Conservation (phyloP, 2,329 filamentous ascomycete species). For the Botrytis fragariae region DNA sequence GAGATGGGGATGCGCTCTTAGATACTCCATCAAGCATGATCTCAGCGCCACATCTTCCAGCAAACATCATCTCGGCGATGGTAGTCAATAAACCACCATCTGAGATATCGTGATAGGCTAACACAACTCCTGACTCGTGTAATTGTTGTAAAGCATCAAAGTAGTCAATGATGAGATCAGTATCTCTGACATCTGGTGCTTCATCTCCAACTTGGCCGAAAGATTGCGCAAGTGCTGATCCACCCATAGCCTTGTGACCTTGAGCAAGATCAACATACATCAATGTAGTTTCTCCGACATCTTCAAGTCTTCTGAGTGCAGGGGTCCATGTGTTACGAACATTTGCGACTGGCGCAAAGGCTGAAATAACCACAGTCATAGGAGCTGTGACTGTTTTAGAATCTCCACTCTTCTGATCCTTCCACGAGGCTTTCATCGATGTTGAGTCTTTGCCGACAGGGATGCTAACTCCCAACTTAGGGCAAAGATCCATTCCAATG, state of each 20-base stretch:
- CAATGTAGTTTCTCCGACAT: slow-evolving; percentile 84
- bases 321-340: slow-evolving; percentile 92
- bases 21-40: slow-evolving; percentile 75
- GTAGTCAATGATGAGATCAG: slow-evolving; percentile 80
- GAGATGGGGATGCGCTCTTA: slow-evolving; percentile 56
- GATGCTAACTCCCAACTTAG: slow-evolving; percentile 84
- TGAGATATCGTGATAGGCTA: slow-evolving; percentile 92
- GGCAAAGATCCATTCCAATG: slow-evolving; percentile 89
- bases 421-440: slow-evolving; percentile 98
- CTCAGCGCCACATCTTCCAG: slow-evolving; percentile 83
- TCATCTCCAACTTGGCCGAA: slow-evolving; percentile 83
- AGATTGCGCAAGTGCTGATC: slow-evolving; percentile 86
- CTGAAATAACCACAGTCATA: slow-evolving; percentile 85
- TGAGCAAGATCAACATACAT: slow-evolving; percentile 88
- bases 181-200: slow-evolving; percentile 80
- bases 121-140: slow-evolving; percentile 67
- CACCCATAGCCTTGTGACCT: slow-evolving; percentile 79
- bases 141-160: slow-evolving; percentile 77
- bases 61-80: slow-evolving; percentile 96
- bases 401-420: slow-evolving; percentile 62
- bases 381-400: slow-evolving; percentile 87
- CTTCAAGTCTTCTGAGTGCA: slow-evolving; percentile 75
- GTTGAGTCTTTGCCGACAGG: slow-evolving; percentile 98
- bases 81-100: slow-evolving; percentile 92
- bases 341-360: slow-evolving; percentile 81